Evolutionary conservation across 2,329 filamentous ascomycete species (phyloP).

Genomic region (Trichoderma koningiopsis): DNA sequence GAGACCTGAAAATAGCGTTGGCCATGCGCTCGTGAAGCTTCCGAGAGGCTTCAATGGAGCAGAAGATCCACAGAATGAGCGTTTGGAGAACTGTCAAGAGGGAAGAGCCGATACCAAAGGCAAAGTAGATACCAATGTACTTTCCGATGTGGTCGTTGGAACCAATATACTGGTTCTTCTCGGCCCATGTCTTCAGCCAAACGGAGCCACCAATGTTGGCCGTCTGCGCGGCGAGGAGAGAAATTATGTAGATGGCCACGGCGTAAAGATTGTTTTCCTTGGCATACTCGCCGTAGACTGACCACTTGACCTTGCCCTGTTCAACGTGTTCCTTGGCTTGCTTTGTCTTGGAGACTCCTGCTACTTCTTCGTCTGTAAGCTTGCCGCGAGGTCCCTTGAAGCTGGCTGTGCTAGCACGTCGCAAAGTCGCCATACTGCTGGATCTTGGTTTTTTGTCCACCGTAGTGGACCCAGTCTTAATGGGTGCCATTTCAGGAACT

Average conservation of each 20-base stretch:
- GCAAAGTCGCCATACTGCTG: constrained; percentile 77
- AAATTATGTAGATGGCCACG: constrained; percentile 75
- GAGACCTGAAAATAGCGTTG: constrained; percentile 92
- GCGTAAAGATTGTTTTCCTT: constrained; percentile 89
- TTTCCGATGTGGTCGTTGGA: constrained; percentile 78
- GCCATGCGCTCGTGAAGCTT: constrained; percentile 98
- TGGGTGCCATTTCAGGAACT: constrained; percentile 73
- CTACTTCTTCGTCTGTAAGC: constrained; percentile 79
- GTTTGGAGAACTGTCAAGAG: constrained; percentile 87
- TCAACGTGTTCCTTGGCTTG: constrained; percentile 87
- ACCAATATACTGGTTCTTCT: constrained; percentile 69
- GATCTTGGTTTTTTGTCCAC: constrained; percentile 61
- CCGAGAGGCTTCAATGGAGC: constrained; percentile 95
- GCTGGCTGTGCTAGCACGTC: constrained; percentile 87
- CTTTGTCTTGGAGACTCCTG: constrained; percentile 70
- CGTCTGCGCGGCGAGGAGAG: constrained; percentile 78
- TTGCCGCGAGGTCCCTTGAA: constrained; percentile 86
- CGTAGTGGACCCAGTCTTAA: constrained; percentile 57
- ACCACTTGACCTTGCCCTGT: constrained; percentile 97
- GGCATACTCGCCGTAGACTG: constrained; percentile 89
- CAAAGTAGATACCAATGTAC: constrained; percentile 95
- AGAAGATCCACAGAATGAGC: constrained; percentile 97
- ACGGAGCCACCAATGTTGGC: constrained; percentile 81
- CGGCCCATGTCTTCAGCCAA: constrained; percentile 94
- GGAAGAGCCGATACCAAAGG: constrained; percentile 85